A percentile compares a stretch with the other conserved stretches of the same genome.
phyloP scores from a whole-genome alignment of 2,329 filamentous ascomycete species.

The Onygenales sp. region DNA sequence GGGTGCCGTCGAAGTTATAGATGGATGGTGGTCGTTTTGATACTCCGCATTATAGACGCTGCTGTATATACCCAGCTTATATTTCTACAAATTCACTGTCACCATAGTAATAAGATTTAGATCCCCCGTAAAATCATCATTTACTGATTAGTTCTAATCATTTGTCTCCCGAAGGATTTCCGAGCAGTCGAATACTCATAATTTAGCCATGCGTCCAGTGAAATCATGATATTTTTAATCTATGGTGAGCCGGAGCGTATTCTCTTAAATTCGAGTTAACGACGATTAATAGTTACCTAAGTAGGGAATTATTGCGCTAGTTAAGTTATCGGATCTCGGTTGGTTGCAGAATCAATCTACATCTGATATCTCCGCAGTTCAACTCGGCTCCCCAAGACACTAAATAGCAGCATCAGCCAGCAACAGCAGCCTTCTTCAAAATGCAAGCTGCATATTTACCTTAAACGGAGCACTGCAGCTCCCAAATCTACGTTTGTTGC shows the following conservation, averaged over 20 bases:
- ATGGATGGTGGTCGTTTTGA: not conserved
- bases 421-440: not conserved
- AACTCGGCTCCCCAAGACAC: no score
- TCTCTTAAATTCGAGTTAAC: no score
- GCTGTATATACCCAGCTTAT: not conserved
- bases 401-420: not conserved
- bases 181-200: no score
- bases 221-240: not conserved
- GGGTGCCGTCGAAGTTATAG: constrained; percentile 60
- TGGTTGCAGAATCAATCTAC: not conserved
- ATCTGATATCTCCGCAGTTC: not conserved
- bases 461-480: not conserved
- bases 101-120: not conserved
- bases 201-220: no score
- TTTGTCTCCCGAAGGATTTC: no score
- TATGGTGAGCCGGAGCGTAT: not conserved
- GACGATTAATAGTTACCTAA: no score
- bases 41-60: not conserved
- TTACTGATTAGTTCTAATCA: no score
- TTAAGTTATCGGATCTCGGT: constrained; percentile 1
- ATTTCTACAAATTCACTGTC: not conserved
- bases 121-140: no score
- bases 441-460: not conserved
- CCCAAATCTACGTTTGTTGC: no score
- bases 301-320: not conserved